phyloP scores from a whole-genome alignment of 345 rosid genomes.

The Alliaria petiolata region DNA sequence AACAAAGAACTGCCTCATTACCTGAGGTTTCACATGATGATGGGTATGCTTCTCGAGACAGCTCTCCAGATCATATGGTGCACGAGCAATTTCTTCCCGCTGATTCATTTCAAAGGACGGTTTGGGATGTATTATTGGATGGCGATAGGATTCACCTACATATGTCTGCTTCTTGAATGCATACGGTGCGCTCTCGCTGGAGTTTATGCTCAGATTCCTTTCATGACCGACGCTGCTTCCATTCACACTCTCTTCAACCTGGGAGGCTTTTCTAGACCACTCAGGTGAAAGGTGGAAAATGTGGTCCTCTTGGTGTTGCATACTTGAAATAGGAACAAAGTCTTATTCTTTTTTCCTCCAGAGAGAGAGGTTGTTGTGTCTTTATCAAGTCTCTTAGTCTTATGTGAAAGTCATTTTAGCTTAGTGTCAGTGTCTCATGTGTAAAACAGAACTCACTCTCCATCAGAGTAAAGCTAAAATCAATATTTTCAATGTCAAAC shows the following conservation, averaged over 20 bases:
- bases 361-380: neutral
- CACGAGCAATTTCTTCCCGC: conserved; percentile 65
- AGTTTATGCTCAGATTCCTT: conserved; percentile 52
- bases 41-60: conserved; percentile 82
- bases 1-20: conserved; percentile 72
- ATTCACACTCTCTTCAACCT: conserved; percentile 62
- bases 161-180: conserved; percentile 56
- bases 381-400: neutral
- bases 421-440: conserved; percentile 6
- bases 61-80: conserved; percentile 62
- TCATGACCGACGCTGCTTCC: conserved; percentile 65
- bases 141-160: conserved; percentile 50
- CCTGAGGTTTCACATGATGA: conserved; percentile 83
- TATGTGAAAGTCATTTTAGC: conserved; percentile 6
- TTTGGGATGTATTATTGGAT: conserved; percentile 76
- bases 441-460: conserved; percentile 14
- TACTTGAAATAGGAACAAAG: conserved; percentile 7
- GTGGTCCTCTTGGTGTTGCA: neutral
- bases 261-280: conserved; percentile 53
- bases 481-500: neutral
- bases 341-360: neutral
- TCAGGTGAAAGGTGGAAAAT: conserved; percentile 14
- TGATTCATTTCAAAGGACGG: conserved; percentile 64
- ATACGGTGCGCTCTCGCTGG: conserved; percentile 69
- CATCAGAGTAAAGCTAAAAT: neutral